phyloP scores from a whole-genome alignment of 192 early-diverging fungal species.

The Haplosporangium gracile region DNA sequence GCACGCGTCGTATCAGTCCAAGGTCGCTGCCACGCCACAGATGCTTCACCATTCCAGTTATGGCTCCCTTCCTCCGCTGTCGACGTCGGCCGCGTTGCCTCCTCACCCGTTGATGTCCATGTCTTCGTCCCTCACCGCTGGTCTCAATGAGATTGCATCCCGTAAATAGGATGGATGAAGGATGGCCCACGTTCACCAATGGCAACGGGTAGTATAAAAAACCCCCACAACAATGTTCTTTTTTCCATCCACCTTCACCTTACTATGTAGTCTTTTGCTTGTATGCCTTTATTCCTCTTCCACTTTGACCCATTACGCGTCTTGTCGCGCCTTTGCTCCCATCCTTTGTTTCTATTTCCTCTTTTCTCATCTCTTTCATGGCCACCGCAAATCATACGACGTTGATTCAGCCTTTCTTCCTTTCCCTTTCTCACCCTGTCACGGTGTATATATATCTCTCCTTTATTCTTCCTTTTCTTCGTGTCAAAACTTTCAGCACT shows the following conservation, averaged over 20 bases:
- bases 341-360: background rate
- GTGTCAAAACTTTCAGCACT: background rate
- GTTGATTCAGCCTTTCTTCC: background rate
- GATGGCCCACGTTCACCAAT: background rate
- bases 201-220: background rate
- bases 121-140: conserved; percentile 25
- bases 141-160: conserved; percentile 22
- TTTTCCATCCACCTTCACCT: background rate
- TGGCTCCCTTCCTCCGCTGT: background rate
- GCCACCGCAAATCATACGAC: background rate
- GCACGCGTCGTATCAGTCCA: conserved; percentile 30
- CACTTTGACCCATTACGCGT: background rate
- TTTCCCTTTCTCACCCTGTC: background rate
- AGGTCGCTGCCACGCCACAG: conserved; percentile 9
- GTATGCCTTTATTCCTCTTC: background rate
- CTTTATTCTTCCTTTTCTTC: background rate
- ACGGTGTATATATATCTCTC: background rate
- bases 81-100: conserved; percentile 33
- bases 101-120: conserved; percentile 47
- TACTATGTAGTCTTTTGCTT: background rate
- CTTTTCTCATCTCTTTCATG: background rate
- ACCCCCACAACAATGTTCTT: background rate
- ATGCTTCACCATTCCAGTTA: conserved; percentile 25
- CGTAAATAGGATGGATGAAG: conserved; percentile 21
- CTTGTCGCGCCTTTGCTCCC: background rate